Conservation (phyloP, 306 rosid species). For the Prunus persica region Prunus_persica_NCBIv2 NC_034009.1:3613501-3614000, state of each 20-base stretch:
- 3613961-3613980: background rate
- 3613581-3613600: constrained; percentile 79
- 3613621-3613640: constrained; percentile 61
- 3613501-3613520: constrained; percentile 50
- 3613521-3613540: constrained; percentile 62
- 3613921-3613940: background rate
- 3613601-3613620: constrained; percentile 87
- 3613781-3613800: constrained; percentile 75
- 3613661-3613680: constrained; percentile 93
- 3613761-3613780: constrained; percentile 73
- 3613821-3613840: background rate
- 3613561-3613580: constrained; percentile 87
- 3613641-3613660: constrained; percentile 81
- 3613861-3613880: background rate
- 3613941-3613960: background rate
- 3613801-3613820: constrained; percentile 28
- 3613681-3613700: constrained; percentile 87
- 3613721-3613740: constrained; percentile 51
- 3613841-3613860: background rate
- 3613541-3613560: constrained; percentile 49
- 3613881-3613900: background rate
- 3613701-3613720: constrained; percentile 66
- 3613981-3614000: background rate
- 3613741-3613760: constrained; percentile 59
- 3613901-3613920: background rate